Evolutionary conservation across 441 rosid species (phyloP).

Genomic region (Jatropha podagrica): DNA sequence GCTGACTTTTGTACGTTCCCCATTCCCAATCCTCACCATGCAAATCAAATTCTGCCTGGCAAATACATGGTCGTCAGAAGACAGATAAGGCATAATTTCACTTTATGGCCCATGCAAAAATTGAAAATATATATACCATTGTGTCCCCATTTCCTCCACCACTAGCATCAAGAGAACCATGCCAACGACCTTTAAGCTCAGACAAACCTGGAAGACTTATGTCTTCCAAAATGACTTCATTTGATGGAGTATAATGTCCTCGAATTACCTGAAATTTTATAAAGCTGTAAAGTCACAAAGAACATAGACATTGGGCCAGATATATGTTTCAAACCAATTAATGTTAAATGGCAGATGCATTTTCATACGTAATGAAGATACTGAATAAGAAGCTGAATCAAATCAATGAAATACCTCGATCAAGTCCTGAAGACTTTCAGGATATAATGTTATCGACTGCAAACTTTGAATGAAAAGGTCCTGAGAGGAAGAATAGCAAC

Average conservation of each 20-base stretch:
- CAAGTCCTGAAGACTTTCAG: slow-evolving; percentile 82
- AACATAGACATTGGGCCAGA: not conserved
- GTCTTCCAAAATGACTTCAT: slow-evolving; percentile 81
- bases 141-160: slow-evolving; percentile 99
- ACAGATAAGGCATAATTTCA: not conserved
- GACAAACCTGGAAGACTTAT: slow-evolving; percentile 89
- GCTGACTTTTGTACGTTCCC: slow-evolving; percentile 96
- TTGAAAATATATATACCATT: slow-evolving; percentile 51
- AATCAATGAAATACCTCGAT: slow-evolving; percentile 65
- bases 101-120: slow-evolving; percentile 13
- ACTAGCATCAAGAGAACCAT: slow-evolving; percentile 95
- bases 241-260: slow-evolving; percentile 61
- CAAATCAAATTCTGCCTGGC: slow-evolving; percentile 97
- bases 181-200: slow-evolving; percentile 95
- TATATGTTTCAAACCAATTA: not conserved
- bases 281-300: slow-evolving; percentile 20
- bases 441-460: slow-evolving; percentile 71
- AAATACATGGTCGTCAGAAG: slow-evolving; percentile 2
- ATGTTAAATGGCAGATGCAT: slow-evolving; percentile 12
- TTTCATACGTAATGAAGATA: slow-evolving; percentile 9
- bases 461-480: slow-evolving; percentile 94
- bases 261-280: slow-evolving; percentile 60
- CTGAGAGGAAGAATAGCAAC: slow-evolving; percentile 44
- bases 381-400: slow-evolving; percentile 4
- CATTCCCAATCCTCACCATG: slow-evolving; percentile 99